Conservation (phyloP, 1,284 basidiomycete species). For the Chondrostereum purpureum region DNA sequence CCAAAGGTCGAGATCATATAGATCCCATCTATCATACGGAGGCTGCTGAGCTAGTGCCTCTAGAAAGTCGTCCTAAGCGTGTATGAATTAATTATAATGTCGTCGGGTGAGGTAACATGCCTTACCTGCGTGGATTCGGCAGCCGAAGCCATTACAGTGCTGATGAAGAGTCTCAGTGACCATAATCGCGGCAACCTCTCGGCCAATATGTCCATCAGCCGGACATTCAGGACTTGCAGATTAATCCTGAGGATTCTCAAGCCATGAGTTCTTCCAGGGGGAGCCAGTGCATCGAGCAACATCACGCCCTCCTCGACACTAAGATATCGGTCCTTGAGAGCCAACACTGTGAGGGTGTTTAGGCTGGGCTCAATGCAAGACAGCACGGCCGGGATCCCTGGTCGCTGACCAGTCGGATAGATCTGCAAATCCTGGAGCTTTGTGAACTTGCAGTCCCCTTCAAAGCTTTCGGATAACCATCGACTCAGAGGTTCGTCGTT, state of each 20-base stretch:
- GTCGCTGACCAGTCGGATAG: conserved; percentile 26
- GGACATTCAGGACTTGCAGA: conserved; percentile 24
- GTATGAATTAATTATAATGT: no score
- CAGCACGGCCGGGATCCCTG: conserved; percentile 23
- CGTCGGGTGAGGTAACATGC: no score
- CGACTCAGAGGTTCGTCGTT: conserved; percentile 23
- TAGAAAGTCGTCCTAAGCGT: conserved; percentile 17
- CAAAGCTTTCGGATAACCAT: conserved; percentile 24
- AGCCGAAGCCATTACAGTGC: conserved; percentile 15
- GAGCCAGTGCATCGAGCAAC: conserved; percentile 21
- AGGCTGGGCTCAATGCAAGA: conserved; percentile 24
- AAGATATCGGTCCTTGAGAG: conserved; percentile 33
- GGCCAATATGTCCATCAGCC: conserved; percentile 28
- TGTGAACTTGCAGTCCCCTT: conserved; percentile 20
- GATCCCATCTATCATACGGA: conserved; percentile 26
- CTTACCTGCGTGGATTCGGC: no score
- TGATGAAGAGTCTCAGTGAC: conserved; percentile 25
- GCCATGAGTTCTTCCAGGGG: conserved; percentile 12
- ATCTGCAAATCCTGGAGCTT: conserved; percentile 29
- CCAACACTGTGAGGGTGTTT: conserved; percentile 25
- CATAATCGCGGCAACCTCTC: conserved; percentile 23
- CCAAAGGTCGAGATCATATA: conserved; percentile 31
- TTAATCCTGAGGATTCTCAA: conserved; percentile 27
- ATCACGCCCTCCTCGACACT: conserved; percentile 21
- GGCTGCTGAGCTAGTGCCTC: conserved; percentile 18